These are phyloP conservation scores for Parasitella parasitica DNA, from an alignment of 371 early-diverging fungal species.

Conservation along the genomic window DNA sequence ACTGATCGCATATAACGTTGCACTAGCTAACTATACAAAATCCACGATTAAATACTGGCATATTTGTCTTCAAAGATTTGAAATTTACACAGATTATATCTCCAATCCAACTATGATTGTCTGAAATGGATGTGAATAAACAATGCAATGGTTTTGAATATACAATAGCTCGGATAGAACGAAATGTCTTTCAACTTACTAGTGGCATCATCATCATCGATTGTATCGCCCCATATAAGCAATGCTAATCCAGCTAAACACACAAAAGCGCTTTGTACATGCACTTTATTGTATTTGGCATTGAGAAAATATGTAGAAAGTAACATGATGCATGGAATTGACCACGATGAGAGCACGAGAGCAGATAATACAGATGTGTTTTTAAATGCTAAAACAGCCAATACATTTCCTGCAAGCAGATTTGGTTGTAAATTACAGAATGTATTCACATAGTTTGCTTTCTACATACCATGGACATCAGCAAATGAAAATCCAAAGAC, in stretches of 20 bases:
- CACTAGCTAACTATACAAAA: conserved; percentile 35
- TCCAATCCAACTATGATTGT: conserved; percentile 48
- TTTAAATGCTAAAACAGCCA: conserved; percentile 46
- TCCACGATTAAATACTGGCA: background rate
- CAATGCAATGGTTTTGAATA: too few species aligned
- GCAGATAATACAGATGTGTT: conserved; percentile 46
- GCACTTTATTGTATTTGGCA: conserved; percentile 26
- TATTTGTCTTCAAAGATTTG: background rate
- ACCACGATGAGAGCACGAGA: conserved; percentile 42
- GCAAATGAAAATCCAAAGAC: conserved; percentile 44
- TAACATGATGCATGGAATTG: conserved; percentile 46
- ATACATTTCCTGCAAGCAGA: conserved; percentile 38
- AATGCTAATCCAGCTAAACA: conserved; percentile 35
- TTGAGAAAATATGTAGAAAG: conserved; percentile 31
- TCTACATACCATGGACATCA: conserved; percentile 39
- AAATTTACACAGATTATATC: conserved; percentile 42
- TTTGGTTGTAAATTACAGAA: background rate
- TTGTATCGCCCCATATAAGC: conserved; percentile 38
- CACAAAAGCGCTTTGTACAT: conserved; percentile 29
- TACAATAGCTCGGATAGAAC: too few species aligned
- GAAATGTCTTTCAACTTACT: conserved; percentile 8
- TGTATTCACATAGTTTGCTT: background rate
- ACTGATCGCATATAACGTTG: conserved; percentile 43
- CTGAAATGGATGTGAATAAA: too few species aligned
- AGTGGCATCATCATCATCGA: conserved; percentile 13